phyloP scores from a whole-genome alignment of 2,329 filamentous ascomycete species.

The Xylaria sp. region DNA sequence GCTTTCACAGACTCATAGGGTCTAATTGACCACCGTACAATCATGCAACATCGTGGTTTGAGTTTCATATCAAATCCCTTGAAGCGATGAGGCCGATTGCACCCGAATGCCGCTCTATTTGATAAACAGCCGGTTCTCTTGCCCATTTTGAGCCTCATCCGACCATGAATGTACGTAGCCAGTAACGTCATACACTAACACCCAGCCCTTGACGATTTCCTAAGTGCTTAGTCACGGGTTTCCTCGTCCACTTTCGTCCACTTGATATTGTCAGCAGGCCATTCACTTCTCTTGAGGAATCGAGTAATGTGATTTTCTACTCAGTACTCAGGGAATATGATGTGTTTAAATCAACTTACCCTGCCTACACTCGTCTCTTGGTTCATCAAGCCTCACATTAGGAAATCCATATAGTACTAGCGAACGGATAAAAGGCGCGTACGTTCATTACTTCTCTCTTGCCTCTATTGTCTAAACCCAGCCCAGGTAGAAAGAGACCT shows the following conservation, averaged over 20 bases:
- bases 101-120: background rate
- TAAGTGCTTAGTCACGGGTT: constrained; percentile 8
- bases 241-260: background rate
- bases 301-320: background rate
- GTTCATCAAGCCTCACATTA: background rate
- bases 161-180: background rate
- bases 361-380: background rate
- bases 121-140: background rate
- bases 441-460: no score
- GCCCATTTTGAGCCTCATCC: background rate
- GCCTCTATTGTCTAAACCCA: no score
- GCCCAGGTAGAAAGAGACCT: no score
- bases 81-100: background rate
- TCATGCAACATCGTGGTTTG: background rate
- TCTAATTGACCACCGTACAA: no score
- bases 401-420: background rate
- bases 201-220: background rate
- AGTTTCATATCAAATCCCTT: background rate
- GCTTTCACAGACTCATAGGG: background rate
- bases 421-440: no score
- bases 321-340: background rate
- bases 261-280: background rate
- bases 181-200: background rate
- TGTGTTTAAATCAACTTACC: background rate
- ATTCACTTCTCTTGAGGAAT: background rate